phyloP scores from a whole-genome alignment of 306 rosid species.

The Leucaena leucocephala region DNA sequence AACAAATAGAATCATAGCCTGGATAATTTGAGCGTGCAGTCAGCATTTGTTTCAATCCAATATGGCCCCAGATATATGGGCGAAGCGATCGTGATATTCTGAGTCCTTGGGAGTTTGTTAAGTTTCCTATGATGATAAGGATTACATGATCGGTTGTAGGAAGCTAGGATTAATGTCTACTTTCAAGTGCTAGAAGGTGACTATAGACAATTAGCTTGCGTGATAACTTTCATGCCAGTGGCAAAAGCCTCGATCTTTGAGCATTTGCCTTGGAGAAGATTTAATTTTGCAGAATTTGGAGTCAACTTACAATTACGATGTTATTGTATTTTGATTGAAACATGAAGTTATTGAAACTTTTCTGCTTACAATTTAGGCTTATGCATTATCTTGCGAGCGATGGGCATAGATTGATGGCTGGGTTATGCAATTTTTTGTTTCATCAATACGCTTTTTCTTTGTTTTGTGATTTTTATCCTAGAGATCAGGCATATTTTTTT shows the following conservation, averaged over 20 bases:
- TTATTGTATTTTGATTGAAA: not conserved
- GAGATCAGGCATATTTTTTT: not conserved
- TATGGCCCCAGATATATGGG: not conserved
- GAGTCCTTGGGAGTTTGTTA: conserved; percentile 13
- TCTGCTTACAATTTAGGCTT: not conserved
- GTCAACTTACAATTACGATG: not conserved
- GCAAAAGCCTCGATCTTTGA: not conserved
- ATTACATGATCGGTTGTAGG: conserved; percentile 6
- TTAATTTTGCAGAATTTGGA: not conserved
- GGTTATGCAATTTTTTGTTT: not conserved
- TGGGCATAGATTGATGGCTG: not conserved
- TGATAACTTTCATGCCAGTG: not conserved
- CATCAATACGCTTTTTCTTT: not conserved
- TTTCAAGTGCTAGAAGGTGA: not conserved
- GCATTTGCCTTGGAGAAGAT: not conserved
- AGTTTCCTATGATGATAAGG: not conserved
- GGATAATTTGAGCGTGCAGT: not conserved
- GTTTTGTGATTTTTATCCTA: conserved; percentile 8
- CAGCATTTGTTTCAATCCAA: not conserved
- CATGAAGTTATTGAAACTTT: not conserved
- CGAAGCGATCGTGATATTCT: not conserved
- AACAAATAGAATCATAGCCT: not conserved
- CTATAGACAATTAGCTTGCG: not conserved
- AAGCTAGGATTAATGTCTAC: not conserved
- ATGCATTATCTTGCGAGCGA: not conserved